These are phyloP conservation scores for Diutina pseudorugosa DNA, from an alignment of 1,139 yeast species.

Conservation along the genomic window DNA sequence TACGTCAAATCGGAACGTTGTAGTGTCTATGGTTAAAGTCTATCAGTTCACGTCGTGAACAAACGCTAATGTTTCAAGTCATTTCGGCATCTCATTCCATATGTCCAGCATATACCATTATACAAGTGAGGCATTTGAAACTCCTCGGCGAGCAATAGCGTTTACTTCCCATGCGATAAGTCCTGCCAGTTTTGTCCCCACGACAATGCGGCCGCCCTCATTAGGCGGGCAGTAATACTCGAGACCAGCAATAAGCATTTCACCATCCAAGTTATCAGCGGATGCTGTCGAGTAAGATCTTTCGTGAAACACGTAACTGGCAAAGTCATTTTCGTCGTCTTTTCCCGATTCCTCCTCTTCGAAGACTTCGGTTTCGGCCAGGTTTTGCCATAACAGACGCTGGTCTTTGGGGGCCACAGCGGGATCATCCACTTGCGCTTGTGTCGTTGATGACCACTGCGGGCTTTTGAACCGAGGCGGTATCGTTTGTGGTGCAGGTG, in stretches of 20 bases:
- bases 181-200: neutral
- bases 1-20: no score
- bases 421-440: neutral
- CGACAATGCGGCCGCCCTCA: neutral
- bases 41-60: no score
- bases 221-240: neutral
- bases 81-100: neutral
- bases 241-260: neutral
- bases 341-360: neutral
- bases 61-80: no score
- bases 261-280: neutral
- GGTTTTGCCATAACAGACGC: neutral
- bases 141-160: neutral
- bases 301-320: neutral
- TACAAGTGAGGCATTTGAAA: neutral
- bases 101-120: neutral
- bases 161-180: neutral
- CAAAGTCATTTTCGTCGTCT: neutral
- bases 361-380: neutral
- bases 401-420: slow-evolving; percentile 2
- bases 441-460: slow-evolving; percentile 10
- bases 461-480: slow-evolving; percentile 17
- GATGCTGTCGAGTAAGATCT: neutral
- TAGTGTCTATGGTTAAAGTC: no score
- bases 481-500: slow-evolving; percentile 10